Evolutionary conservation across 176 grass and related monocot species (phyloP).

Genomic region (Poa annua): DNA sequence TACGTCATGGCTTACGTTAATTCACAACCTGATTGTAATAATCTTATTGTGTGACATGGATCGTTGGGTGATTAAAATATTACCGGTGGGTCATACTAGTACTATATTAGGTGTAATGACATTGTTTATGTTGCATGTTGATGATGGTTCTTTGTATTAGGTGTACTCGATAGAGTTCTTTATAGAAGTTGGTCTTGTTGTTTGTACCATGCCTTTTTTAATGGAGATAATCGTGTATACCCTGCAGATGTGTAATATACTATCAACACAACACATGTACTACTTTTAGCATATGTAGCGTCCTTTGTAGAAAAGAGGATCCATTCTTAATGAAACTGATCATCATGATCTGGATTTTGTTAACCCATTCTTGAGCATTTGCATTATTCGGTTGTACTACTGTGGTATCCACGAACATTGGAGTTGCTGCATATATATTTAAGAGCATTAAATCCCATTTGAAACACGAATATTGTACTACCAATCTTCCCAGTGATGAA

Average conservation of each 20-base stretch:
- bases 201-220: slow-evolving; percentile 37
- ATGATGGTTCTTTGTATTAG: slow-evolving; percentile 70
- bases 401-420: not conserved
- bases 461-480: not conserved
- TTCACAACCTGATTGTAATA: slow-evolving; percentile 41
- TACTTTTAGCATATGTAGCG: slow-evolving; percentile 36
- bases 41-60: slow-evolving; percentile 46
- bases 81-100: not conserved
- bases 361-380: not conserved
- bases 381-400: slow-evolving; percentile 20
- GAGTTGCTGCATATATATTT: not conserved
- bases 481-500: not conserved
- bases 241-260: not conserved
- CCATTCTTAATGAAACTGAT: slow-evolving; percentile 1
- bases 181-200: slow-evolving; percentile 38
- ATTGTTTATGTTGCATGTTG: slow-evolving; percentile 44
- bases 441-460: not conserved
- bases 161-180: slow-evolving; percentile 45
- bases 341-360: slow-evolving; percentile 7
- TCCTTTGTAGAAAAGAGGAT: not conserved
- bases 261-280: slow-evolving; percentile 19
- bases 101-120: slow-evolving; percentile 31
- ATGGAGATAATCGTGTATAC: slow-evolving; percentile 37
- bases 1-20: slow-evolving; percentile 93
- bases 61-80: slow-evolving; percentile 20